A percentile compares a stretch with the other conserved stretches of the same genome.
Evolutionary conservation across 192 early-diverging fungal genomes (phyloP).

Genomic region (Coemansia sp.): DNA sequence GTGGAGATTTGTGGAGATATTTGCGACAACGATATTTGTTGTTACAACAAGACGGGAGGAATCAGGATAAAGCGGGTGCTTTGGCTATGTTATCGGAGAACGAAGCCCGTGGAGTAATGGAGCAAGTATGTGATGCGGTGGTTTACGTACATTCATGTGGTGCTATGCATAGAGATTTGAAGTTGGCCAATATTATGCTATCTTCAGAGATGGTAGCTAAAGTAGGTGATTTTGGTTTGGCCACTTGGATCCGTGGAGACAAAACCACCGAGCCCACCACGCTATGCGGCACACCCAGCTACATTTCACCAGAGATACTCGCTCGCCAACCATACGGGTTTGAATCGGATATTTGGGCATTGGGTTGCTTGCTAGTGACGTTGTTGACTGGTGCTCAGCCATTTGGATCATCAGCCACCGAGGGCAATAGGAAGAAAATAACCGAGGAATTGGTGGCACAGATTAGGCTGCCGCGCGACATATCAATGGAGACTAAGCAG

Average conservation of each 20-base stretch:
- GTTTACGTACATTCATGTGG: slow-evolving; percentile 64
- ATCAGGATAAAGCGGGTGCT: background rate
- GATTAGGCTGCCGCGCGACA: slow-evolving; percentile 53
- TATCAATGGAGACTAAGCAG: slow-evolving; percentile 58
- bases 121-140: slow-evolving; percentile 61
- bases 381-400: slow-evolving; percentile 71
- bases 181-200: slow-evolving; percentile 72
- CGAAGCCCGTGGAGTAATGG: slow-evolving; percentile 59
- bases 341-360: slow-evolving; percentile 73
- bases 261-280: slow-evolving; percentile 64
- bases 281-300: slow-evolving; percentile 78
- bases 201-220: slow-evolving; percentile 57
- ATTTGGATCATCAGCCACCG: slow-evolving; percentile 55
- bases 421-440: background rate
- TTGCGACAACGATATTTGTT: slow-evolving; percentile 25
- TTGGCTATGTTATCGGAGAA: slow-evolving; percentile 56
- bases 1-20: slow-evolving; percentile 50
- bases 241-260: slow-evolving; percentile 47
- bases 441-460: slow-evolving; percentile 53
- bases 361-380: slow-evolving; percentile 75
- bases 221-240: slow-evolving; percentile 80
- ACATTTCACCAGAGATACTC: slow-evolving; percentile 77
- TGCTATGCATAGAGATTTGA: slow-evolving; percentile 76
- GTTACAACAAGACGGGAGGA: background rate
- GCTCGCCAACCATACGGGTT: slow-evolving; percentile 70